phyloP scores from a whole-genome alignment of 306 rosid species.

The Vigna radiata region DNA sequence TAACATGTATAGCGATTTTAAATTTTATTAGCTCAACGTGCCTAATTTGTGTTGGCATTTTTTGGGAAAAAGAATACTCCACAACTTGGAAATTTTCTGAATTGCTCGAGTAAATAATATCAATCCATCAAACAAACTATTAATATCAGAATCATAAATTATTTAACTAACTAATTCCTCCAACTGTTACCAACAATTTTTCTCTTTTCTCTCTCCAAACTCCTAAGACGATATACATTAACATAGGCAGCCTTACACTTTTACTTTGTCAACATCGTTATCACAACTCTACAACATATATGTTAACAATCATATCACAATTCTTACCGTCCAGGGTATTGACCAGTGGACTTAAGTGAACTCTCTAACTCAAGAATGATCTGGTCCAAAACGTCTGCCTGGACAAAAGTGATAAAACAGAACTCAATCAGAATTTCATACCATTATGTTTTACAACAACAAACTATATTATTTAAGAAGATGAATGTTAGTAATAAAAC shows the following conservation, averaged over 20 bases:
- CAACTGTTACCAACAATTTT: not conserved
- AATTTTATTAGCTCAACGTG: not conserved
- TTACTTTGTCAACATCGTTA: constrained; percentile 23
- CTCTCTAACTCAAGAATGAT: constrained; percentile 75
- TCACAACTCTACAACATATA: constrained; percentile 16
- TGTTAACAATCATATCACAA: constrained; percentile 13
- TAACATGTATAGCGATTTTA: not conserved
- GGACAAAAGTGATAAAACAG: constrained; percentile 41
- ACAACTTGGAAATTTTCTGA: not conserved
- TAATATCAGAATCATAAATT: not conserved
- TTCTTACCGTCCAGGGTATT: constrained; percentile 79
- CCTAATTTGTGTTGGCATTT: not conserved
- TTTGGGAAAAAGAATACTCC: not conserved
- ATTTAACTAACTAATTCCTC: not conserved
- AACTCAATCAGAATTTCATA: constrained; percentile 38
- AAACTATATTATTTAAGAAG: constrained; percentile 7
- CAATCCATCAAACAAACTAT: not conserved
- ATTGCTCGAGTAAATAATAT: not conserved
- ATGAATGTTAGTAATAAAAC: constrained; percentile 44
- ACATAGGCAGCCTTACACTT: constrained; percentile 6
- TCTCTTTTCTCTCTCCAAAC: not conserved
- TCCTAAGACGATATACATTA: not conserved
- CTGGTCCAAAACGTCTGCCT: constrained; percentile 93
- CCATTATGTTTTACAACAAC: constrained; percentile 13
- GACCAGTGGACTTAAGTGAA: constrained; percentile 69